Base-by-base conservation (phyloP, 2,329 filamentous ascomycete species). In the Fusarium newnesense region DNA sequence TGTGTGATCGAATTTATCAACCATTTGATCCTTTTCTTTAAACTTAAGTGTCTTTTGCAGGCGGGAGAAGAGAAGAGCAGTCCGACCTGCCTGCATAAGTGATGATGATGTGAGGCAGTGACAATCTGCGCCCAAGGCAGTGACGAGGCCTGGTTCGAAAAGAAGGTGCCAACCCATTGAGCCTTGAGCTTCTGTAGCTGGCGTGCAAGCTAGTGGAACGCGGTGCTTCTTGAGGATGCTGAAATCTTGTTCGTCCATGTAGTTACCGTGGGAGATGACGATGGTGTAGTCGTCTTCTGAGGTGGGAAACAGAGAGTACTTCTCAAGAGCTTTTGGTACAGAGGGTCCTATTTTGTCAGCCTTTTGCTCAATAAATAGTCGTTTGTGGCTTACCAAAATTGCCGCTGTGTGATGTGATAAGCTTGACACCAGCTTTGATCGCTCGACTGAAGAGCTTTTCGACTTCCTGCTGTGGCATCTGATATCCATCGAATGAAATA, bases 351-450 rank as follows among this genome's bases (percentile, higher is more conserved):
- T 5, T 6, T 28, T 28, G 5, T 43, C 18, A 60, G 47, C n/a
- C 0, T 0, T 26, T 7, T 5, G 0, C n/a, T 6, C 13, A 4
- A 19, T 10, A 2, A 15, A 19, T 37, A 18, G 9, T 26, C n/a
- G 1, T 21, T 2, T 21, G 16, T 26, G 3, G 9, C 36, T 37
- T 43, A 56, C 59, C 47, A 6, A 61, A 61, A 4, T 57, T 57
- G 2, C 59, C 59, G 2, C 49, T 57, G 9, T 61, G 59, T 0
- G 59, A 57, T 15, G 59, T 61, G 7, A 61, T 37, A 18, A 61
- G 30, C 49, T 13, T 57, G 0, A 61, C 21, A 3, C 59, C 39
- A 16, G 49, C 34, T 10, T 57, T 44, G 7, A 57, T 4, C 10
- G 59, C 19, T 24, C 49, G 30, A 18, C 7, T 30, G 26, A 61